Evolutionary conservation across 1,284 basidiomycete species (phyloP).

Genomic region (Apiotrichum laibachii): DNA sequence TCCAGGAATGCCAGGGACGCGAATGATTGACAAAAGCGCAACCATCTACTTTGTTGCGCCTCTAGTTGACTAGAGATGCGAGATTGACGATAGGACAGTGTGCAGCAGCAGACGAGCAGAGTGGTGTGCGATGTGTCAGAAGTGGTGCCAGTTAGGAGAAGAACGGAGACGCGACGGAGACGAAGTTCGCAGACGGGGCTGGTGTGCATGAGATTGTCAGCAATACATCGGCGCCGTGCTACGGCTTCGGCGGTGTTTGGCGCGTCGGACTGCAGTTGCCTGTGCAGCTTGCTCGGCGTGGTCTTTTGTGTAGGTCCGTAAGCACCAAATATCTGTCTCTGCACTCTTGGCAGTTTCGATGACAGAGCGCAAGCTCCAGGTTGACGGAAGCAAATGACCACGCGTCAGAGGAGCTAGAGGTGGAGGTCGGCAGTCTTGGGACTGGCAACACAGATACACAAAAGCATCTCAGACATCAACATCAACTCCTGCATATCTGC

Average conservation of each 20-base stretch:
- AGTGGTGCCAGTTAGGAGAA: no score
- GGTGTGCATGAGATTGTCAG: no score
- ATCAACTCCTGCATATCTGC: not conserved
- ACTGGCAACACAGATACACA: constrained; percentile 3
- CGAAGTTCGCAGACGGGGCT: no score
- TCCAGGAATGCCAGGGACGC: not conserved
- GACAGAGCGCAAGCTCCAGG: no score
- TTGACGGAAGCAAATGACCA: constrained; percentile 8
- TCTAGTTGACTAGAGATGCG: constrained; percentile 9
- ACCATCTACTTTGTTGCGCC: constrained; percentile 1
- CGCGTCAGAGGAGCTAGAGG: not conserved
- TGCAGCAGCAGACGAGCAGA: not conserved
- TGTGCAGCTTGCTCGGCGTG: no score
- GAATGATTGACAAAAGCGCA: constrained; percentile 5
- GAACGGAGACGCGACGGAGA: no score
- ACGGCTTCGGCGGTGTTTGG: no score
- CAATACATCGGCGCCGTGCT: no score
- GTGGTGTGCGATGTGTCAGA: not conserved
- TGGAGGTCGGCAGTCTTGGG: constrained; percentile 7
- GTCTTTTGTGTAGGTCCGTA: no score
- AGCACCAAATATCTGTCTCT: no score
- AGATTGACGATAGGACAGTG: constrained; percentile 6
- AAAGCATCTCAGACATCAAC: not conserved
- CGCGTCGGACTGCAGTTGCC: no score
- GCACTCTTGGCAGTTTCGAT: not conserved